Evolutionary conservation across 2,329 filamentous ascomycete species (phyloP).

Genomic region (Cladosporium sp.): DNA sequence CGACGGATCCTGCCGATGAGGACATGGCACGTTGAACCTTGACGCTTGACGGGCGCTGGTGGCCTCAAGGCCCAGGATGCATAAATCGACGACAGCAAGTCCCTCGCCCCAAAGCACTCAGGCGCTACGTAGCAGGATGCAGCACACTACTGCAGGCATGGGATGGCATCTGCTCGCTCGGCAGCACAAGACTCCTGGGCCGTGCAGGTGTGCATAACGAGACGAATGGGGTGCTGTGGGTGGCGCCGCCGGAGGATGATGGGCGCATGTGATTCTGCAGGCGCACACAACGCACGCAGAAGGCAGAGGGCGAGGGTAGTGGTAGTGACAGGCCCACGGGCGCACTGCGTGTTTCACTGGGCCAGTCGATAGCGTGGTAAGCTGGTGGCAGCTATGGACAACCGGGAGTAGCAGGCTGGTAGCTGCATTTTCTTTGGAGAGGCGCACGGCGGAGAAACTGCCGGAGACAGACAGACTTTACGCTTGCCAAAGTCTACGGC

Average conservation of each 20-base stretch:
- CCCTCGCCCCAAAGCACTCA: background rate
- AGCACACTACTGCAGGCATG: background rate
- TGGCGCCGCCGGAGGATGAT: background rate
- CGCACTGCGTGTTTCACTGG: background rate
- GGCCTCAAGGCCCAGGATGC: background rate
- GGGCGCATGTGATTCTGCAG: slow-evolving; percentile 12
- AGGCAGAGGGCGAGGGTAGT: background rate
- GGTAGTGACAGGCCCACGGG: background rate
- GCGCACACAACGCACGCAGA: background rate
- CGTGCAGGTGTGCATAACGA: background rate
- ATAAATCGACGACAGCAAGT: slow-evolving; percentile 6
- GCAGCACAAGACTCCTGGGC: slow-evolving; percentile 12
- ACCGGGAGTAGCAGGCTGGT: background rate
- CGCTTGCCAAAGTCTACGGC: background rate
- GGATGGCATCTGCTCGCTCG: slow-evolving; percentile 5
- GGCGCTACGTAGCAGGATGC: background rate
- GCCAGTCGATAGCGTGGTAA: background rate
- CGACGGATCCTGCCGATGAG: slow-evolving; percentile 2
- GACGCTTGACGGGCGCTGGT: background rate
- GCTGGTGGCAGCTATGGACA: background rate
- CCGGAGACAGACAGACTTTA: background rate
- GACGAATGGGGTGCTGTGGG: slow-evolving; percentile 2
- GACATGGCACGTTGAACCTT: background rate
- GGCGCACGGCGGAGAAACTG: background rate
- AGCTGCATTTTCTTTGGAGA: background rate